These are phyloP conservation scores for Botrytis paeoniae DNA, from an alignment of 2,329 filamentous ascomycete species.

Conservation along the genomic window DNA sequence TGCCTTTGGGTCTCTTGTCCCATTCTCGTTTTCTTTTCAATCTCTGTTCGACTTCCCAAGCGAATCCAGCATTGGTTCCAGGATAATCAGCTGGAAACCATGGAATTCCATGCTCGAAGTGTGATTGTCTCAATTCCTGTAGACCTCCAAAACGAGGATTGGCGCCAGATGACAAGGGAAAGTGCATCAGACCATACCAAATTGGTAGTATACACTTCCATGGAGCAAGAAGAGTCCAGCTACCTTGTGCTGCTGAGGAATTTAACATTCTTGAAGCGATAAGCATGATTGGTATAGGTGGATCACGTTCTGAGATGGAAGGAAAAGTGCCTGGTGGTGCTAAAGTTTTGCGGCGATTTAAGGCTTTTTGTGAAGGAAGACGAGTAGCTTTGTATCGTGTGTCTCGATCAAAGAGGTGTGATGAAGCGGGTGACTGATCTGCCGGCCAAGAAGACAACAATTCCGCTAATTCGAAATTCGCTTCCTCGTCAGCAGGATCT, in stretches of 20 bases:
- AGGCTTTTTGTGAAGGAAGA: conserved; percentile 71
- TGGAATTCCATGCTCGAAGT: conserved; percentile 72
- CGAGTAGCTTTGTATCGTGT: conserved; percentile 62
- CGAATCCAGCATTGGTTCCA: conserved; percentile 72
- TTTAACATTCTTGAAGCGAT: conserved; percentile 55
- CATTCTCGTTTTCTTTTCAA: conserved; percentile 60
- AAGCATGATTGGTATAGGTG: conserved; percentile 73
- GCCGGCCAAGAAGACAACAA: conserved; percentile 65
- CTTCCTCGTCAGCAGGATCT: conserved; percentile 39
- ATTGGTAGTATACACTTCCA: conserved; percentile 85
- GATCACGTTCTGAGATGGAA: conserved; percentile 58
- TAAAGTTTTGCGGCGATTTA: conserved; percentile 71
- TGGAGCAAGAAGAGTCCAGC: conserved; percentile 81
- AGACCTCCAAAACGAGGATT: conserved; percentile 82
- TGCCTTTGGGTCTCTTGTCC: conserved; percentile 77
- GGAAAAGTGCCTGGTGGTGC: conserved; percentile 62
- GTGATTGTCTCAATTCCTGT: conserved; percentile 73
- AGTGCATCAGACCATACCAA: conserved; percentile 85
- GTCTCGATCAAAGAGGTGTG: conserved; percentile 66
- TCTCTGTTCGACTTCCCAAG: conserved; percentile 71
- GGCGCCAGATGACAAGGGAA: conserved; percentile 72
- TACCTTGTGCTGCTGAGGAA: conserved; percentile 56
- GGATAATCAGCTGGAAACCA: conserved; percentile 88
- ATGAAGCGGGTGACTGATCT: conserved; percentile 49
- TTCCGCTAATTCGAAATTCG: conserved; percentile 49